phyloP scores from a whole-genome alignment of 176 grass and related monocot genomes.

The Musa schizocarpa region DNA sequence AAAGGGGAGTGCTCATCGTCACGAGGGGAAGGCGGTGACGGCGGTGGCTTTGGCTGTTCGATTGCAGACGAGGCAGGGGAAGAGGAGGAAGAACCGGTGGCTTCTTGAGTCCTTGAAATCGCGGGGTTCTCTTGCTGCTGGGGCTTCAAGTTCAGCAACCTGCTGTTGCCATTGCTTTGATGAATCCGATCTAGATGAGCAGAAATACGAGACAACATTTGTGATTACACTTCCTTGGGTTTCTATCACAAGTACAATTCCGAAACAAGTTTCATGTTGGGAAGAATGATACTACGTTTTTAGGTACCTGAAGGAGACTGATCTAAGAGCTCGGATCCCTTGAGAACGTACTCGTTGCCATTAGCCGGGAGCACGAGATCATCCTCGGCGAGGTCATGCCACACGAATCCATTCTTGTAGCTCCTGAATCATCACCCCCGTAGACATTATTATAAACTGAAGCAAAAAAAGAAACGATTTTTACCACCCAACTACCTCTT shows the following conservation, averaged over 20 bases:
- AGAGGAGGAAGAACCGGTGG: conserved; percentile 41
- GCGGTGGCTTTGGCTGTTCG: conserved; percentile 36
- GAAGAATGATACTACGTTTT: background rate
- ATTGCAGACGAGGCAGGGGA: conserved; percentile 39
- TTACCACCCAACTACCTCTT: conserved; percentile 46
- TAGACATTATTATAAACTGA: background rate
- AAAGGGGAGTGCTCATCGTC: conserved; percentile 45
- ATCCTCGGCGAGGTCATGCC: conserved; percentile 82
- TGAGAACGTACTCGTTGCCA: conserved; percentile 86
- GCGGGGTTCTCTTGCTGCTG: conserved; percentile 23
- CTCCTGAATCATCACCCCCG: conserved; percentile 36
- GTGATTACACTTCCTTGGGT: background rate
- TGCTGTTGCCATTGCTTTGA: conserved; percentile 40
- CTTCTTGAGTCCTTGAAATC: conserved; percentile 35
- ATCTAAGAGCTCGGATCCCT: conserved; percentile 77
- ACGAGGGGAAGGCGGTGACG: conserved; percentile 26
- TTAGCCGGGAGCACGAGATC: conserved; percentile 72
- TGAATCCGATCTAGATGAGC: conserved; percentile 33
- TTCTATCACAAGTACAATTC: background rate
- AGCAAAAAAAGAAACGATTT: background rate
- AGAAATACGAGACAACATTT: conserved; percentile 1
- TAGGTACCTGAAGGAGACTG: conserved; percentile 52
- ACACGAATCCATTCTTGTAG: conserved; percentile 98
- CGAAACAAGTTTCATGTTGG: background rate
- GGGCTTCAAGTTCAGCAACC: conserved; percentile 31